Percentiles rank a stretch among this genome's conserved stretches.
These are phyloP conservation scores for Tetrapisispora fleetii DNA, from an alignment of 805 yeast species.

Conservation along the genomic window DNA sequence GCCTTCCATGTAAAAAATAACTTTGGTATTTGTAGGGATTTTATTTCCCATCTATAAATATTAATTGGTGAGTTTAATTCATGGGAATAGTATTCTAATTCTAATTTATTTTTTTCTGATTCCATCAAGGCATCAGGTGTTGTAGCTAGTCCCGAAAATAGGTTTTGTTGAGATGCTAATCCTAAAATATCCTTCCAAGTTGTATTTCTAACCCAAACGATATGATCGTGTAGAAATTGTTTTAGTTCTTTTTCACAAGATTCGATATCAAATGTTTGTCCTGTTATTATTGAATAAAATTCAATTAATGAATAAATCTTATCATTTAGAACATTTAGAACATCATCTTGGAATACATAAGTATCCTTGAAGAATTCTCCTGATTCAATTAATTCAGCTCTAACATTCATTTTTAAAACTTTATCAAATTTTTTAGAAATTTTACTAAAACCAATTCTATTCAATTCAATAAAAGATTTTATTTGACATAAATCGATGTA, in stretches of 20 bases:
- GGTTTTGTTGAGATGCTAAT: constrained; percentile 36
- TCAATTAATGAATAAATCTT: constrained; percentile 44
- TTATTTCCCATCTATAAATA: constrained; percentile 5
- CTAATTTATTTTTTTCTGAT: constrained; percentile 11
- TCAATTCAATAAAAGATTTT: constrained; percentile 72
- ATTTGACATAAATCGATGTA: constrained; percentile 73
- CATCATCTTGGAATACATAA: constrained; percentile 44
- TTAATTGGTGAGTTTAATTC: constrained; percentile 18
- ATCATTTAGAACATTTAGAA: constrained; percentile 41
- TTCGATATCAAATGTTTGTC: constrained; percentile 29
- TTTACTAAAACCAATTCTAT: constrained; percentile 76
- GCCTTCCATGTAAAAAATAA: constrained; percentile 39
- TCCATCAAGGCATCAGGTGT: neutral
- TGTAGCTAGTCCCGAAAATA: constrained; percentile 1
- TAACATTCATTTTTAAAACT: constrained; percentile 48
- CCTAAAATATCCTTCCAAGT: constrained; percentile 95
- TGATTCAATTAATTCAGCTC: constrained; percentile 38
- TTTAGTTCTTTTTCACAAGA: constrained; percentile 45
- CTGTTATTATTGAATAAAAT: constrained; percentile 43
- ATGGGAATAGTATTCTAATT: constrained; percentile 28
- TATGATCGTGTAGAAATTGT: constrained; percentile 70
- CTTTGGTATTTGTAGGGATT: constrained; percentile 37
- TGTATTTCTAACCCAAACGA: constrained; percentile 95
- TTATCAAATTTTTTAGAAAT: constrained; percentile 87
- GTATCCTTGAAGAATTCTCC: constrained; percentile 38